Conservation (phyloP, 345 rosid species). For the Syzygium aqueum region DNA sequence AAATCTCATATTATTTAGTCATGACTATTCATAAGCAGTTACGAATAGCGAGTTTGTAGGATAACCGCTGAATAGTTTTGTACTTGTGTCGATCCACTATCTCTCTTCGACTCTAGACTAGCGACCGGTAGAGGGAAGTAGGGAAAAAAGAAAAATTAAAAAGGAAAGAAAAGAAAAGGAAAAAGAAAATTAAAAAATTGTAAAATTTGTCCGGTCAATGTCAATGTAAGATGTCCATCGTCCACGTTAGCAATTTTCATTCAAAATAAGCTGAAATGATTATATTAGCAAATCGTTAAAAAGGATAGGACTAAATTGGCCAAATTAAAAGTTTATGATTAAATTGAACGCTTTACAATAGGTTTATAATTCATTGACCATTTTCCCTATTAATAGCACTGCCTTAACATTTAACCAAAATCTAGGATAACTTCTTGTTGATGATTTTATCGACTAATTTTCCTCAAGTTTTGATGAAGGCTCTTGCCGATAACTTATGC, state of each 20-base stretch:
- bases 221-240: too few relatives aligned
- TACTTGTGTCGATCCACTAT: neutral
- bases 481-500: neutral
- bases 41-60: neutral
- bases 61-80: neutral
- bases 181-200: too few relatives aligned
- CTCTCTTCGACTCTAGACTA: neutral
- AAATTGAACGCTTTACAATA: neutral
- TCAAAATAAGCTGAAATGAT: too few relatives aligned
- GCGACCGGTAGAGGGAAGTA: neutral
- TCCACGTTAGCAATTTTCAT: too few relatives aligned
- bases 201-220: too few relatives aligned
- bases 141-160: neutral
- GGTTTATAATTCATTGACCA: neutral
- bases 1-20: neutral
- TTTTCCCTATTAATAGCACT: neutral
- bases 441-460: too few relatives aligned
- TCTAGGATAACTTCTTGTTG: neutral
- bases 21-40: neutral
- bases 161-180: too few relatives aligned
- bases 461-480: neutral
- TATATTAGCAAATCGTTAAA: too few relatives aligned
- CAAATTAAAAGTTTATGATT: too few relatives aligned
- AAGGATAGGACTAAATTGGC: neutral
- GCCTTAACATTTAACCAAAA: neutral